Conservation (phyloP, 2,329 filamentous ascomycete species). For the Aspergillus sp. region DNA sequence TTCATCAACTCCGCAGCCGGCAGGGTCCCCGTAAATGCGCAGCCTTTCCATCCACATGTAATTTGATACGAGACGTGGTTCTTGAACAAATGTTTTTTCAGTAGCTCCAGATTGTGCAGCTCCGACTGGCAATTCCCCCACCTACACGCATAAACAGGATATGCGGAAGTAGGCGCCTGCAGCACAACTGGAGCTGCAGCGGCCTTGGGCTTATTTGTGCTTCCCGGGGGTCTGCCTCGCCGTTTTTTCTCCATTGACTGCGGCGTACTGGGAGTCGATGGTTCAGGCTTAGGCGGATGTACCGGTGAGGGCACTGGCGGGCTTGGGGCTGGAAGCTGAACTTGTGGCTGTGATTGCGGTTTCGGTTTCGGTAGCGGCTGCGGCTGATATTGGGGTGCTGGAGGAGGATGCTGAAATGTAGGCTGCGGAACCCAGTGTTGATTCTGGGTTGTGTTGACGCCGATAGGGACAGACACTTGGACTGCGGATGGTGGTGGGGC, state of each 20-base stretch:
- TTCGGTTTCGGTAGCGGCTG: not conserved
- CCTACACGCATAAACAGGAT: constrained; percentile 54
- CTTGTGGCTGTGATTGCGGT: not conserved
- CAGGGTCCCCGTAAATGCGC: constrained; percentile 16
- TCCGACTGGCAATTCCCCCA: constrained; percentile 59
- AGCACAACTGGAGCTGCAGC: constrained; percentile 20
- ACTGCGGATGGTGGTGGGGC: not conserved
- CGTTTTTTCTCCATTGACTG: constrained; percentile 14
- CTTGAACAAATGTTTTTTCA: constrained; percentile 60
- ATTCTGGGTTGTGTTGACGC: constrained; percentile 6
- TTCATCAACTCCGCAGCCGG: constrained; percentile 44
- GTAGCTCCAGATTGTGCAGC: constrained; percentile 61
- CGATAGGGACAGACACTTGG: constrained; percentile 5
- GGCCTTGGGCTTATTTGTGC: constrained; percentile 11
- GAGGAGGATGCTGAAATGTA: not conserved
- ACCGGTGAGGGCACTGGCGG: not conserved
- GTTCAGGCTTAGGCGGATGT: not conserved
- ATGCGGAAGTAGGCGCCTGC: constrained; percentile 17
- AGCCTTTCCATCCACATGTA: constrained; percentile 28
- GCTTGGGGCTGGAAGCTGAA: not conserved
- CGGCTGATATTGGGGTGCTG: not conserved
- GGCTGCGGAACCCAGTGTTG: not conserved
- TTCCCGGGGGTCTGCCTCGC: constrained; percentile 22
- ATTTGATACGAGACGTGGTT: constrained; percentile 46
- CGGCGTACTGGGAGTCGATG: constrained; percentile 4